Evolutionary conservation across 176 grass and related monocot genomes (phyloP).

Genomic region (Cenchrus fungigraminus): DNA sequence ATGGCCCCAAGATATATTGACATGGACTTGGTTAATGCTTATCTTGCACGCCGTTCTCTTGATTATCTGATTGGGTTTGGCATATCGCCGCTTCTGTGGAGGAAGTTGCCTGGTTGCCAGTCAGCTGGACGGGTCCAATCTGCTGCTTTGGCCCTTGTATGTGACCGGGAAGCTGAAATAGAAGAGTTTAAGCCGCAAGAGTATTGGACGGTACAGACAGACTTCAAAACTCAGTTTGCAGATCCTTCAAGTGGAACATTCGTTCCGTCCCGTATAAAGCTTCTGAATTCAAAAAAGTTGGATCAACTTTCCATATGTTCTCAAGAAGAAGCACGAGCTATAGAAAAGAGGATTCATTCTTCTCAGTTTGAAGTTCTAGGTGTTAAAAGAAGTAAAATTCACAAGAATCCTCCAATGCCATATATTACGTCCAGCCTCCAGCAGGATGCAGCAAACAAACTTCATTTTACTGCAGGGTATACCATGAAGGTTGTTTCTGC

Average conservation of each 20-base stretch:
- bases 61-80: conserved; percentile 98
- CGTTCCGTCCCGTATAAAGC: conserved; percentile 71
- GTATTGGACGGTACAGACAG: conserved; percentile 77
- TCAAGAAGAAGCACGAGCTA: conserved; percentile 57
- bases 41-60: conserved; percentile 89
- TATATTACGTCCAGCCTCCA: conserved; percentile 98
- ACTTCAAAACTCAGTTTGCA: conserved; percentile 51
- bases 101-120: conserved; percentile 92
- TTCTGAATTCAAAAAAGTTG: conserved; percentile 77
- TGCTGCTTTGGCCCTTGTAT: conserved; percentile 89
- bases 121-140: conserved; percentile 96
- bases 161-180: conserved; percentile 89
- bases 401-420: conserved; percentile 81
- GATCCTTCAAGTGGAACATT: conserved; percentile 44
- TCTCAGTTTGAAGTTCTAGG: conserved; percentile 73
- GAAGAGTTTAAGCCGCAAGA: conserved; percentile 78
- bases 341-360: conserved; percentile 62
- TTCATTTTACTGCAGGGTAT: conserved; percentile 65
- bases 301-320: conserved; percentile 78
- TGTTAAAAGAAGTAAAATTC: conserved; percentile 72
- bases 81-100: conserved; percentile 96
- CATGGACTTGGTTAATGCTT: conserved; percentile 96
- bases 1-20: conserved; percentile 73
- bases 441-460: conserved; percentile 87
- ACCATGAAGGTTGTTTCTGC: conserved; percentile 88